Evolutionary conservation across 352 stramenopile species (phyloP).

Genomic region (Pythium coloratum): DNA sequence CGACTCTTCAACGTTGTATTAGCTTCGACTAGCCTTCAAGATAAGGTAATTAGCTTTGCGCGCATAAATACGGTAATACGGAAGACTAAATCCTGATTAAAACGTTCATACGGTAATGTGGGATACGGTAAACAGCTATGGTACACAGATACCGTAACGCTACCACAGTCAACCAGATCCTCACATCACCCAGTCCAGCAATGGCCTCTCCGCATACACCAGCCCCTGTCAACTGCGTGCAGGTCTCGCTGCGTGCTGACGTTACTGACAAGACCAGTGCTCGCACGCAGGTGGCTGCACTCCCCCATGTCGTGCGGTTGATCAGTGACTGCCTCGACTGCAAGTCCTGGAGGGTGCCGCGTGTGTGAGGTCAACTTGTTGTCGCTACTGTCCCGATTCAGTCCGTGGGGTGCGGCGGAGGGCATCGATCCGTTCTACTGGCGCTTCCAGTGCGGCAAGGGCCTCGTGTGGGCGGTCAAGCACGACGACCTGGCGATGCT

Average conservation of each 20-base stretch:
- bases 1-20: slow-evolving; percentile 4
- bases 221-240: background rate
- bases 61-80: background rate
- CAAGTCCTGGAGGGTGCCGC: background rate
- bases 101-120: no score
- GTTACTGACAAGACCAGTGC: background rate
- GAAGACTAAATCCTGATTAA: background rate
- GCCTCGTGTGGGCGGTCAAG: background rate
- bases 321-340: no score
- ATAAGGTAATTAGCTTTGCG: background rate
- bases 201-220: background rate
- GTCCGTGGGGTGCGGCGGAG: background rate
- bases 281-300: no score
- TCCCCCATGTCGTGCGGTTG: no score
- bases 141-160: background rate
- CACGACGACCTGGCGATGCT: background rate
- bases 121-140: background rate
- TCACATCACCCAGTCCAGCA: background rate
- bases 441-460: background rate
- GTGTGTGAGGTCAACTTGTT: background rate
- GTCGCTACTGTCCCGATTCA: background rate
- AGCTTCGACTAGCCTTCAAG: background rate
- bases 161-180: background rate
- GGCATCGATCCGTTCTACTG: background rate
- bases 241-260: background rate